phyloP scores from a whole-genome alignment of 805 yeast species.

The Saccharomycopsis lassenensis region DNA sequence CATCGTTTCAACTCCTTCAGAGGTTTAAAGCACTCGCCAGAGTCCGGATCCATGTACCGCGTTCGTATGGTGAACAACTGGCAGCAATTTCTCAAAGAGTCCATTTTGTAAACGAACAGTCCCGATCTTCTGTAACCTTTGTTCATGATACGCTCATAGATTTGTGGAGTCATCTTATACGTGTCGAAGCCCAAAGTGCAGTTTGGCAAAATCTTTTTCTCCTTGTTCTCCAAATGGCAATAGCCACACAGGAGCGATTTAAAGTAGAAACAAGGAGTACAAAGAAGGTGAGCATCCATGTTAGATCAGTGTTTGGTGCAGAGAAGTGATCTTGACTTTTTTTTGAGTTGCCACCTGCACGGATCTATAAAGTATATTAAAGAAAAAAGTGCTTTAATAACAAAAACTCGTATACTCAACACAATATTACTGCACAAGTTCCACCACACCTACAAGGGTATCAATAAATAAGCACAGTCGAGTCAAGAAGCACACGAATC shows the following conservation, averaged over 20 bases:
- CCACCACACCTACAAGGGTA: neutral
- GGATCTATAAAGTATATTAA: neutral
- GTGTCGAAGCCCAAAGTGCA: constrained; percentile 7
- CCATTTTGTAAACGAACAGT: constrained; percentile 51
- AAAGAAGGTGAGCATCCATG: neutral
- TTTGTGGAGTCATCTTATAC: constrained; percentile 20
- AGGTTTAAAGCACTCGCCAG: constrained; percentile 29
- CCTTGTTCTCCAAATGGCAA: neutral
- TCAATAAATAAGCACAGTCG: too few species aligned
- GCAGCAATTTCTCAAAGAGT: constrained; percentile 65
- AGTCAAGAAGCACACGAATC: too few species aligned
- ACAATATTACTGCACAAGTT: neutral
- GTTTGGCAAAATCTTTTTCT: neutral
- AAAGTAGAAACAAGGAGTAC: neutral
- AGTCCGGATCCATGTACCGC: constrained; percentile 19
- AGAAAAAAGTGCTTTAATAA: neutral
- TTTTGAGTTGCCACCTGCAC: neutral
- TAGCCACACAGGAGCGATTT: neutral
- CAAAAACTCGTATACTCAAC: neutral
- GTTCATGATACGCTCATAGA: constrained; percentile 58
- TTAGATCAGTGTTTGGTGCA: neutral
- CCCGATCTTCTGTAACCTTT: constrained; percentile 79
- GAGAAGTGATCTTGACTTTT: neutral
- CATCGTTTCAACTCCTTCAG: constrained; percentile 58
- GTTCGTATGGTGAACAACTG: constrained; percentile 71